Conservation (phyloP, 2,329 filamentous ascomycete species). For the Chrysoporthe deuterocubensis region DNA sequence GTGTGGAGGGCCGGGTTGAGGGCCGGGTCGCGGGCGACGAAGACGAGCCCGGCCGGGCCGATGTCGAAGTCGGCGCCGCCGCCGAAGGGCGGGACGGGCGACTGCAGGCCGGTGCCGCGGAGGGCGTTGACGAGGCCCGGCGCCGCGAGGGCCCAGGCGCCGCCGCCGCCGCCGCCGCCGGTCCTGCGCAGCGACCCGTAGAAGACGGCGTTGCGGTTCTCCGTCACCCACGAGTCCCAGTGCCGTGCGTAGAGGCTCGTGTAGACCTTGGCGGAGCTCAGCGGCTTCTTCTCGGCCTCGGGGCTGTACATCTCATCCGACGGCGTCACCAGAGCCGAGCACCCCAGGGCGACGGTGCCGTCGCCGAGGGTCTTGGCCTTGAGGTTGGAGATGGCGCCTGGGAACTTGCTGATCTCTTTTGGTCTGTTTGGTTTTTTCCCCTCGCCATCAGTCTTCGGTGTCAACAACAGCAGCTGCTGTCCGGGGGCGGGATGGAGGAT, state of each 20-base stretch:
- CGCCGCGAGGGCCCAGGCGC: constrained; percentile 46
- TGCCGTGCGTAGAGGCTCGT: constrained; percentile 77
- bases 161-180: constrained; percentile 35
- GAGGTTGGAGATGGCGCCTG: constrained; percentile 60
- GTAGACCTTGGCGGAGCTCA: constrained; percentile 72
- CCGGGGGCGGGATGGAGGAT: not conserved
- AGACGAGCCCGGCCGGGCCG: constrained; percentile 66
- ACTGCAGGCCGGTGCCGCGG: constrained; percentile 61
- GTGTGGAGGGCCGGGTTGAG: constrained; percentile 75
- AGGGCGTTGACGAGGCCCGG: constrained; percentile 66
- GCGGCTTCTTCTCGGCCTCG: constrained; percentile 60
- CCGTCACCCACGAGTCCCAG: constrained; percentile 77
- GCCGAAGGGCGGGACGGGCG: constrained; percentile 78
- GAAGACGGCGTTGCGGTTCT: constrained; percentile 74
- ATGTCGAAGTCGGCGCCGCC: constrained; percentile 82
- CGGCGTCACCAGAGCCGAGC: constrained; percentile 68
- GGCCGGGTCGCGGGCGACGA: constrained; percentile 75
- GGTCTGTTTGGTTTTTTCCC: constrained; percentile 37
- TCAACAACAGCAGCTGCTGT: not conserved
- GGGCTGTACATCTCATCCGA: constrained; percentile 72
- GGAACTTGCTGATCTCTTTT: constrained; percentile 53
- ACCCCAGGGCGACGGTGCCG: constrained; percentile 57
- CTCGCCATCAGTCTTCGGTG: not conserved
- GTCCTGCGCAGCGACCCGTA: constrained; percentile 64
- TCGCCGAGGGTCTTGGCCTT: constrained; percentile 58